Percentiles rank a stretch among this genome's conserved stretches.
phyloP scores from a whole-genome alignment of 1,139 yeast genomes.

The Candida neerlandica region DNA sequence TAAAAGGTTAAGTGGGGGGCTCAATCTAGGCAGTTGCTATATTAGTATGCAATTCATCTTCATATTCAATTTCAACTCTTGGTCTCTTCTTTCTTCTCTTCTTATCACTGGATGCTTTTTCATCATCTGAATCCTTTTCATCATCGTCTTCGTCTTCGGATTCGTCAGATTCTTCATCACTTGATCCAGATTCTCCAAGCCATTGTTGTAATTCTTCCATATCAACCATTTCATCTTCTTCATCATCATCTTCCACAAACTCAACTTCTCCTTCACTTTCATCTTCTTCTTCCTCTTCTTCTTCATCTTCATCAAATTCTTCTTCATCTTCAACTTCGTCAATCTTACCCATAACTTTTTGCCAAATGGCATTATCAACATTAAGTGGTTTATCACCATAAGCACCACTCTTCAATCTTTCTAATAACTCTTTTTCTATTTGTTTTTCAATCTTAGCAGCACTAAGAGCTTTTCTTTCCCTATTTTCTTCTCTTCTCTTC shows the following conservation, averaged over 20 bases:
- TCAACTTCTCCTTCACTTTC: constrained; percentile 81
- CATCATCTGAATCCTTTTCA: constrained; percentile 32
- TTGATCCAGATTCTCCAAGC: constrained; percentile 67
- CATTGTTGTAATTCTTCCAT: constrained; percentile 90
- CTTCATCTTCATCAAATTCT: constrained; percentile 53
- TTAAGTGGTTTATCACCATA: constrained; percentile 97
- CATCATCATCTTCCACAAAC: constrained; percentile 78
- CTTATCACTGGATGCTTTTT: constrained; percentile 41
- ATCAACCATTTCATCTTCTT: constrained; percentile 84
- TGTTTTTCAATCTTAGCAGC: constrained; percentile 97
- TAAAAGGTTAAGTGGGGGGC: background rate
- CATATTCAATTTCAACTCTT: constrained; percentile 81
- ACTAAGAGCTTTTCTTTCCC: constrained; percentile 94
- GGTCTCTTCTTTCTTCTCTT: constrained; percentile 54
- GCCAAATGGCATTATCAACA: constrained; percentile 95
- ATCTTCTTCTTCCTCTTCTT: constrained; percentile 27
- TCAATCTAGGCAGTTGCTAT: constrained; percentile 22
- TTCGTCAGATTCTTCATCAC: constrained; percentile 35
- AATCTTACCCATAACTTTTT: constrained; percentile 81
- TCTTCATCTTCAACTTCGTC: constrained; percentile 60
- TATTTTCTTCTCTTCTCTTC: constrained; percentile 86
- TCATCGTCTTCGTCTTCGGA: constrained; percentile 40
- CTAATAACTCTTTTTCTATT: constrained; percentile 91
- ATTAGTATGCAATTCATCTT: constrained; percentile 45
- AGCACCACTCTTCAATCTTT: constrained; percentile 94